Base-by-base conservation (phyloP, 345 rosid species). In the Eucalyptus curtisii region DNA sequence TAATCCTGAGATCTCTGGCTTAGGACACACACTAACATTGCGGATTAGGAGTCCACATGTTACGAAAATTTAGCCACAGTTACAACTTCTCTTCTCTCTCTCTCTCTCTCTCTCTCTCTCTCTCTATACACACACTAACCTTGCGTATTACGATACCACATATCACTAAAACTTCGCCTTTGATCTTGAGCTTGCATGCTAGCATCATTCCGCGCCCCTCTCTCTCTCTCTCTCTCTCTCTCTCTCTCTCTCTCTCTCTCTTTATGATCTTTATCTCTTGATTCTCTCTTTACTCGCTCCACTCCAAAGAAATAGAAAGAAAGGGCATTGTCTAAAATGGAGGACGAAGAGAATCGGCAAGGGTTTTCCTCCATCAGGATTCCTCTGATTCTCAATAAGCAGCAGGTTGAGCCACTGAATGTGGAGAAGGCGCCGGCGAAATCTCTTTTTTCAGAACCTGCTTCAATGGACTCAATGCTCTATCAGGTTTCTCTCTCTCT, bases 381-480 rank as follows among this genome's bases (percentile, higher is more conserved):
- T 66, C 79, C 79, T 66, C 79, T 66, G 40, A 66, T 66, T 66
- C 40, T 66, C 79, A 66, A 66, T 66, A 31, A 66, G 79, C 40
- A n/a, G 40, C 79, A n/a, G 40, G 8, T 66, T 66, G 40, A 15
- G 40, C 79, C 22, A 66, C 31, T n/a, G 40, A 31, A 66, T 66
- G 79, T 15, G 79, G 79, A 66, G 40, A 33, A 31, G 79, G 33
- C 17, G 79, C 79, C 33, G 40, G 79, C 40, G 33, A 66, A 31
- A 31, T 31, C 79, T n/a, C 95, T 88, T 91, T 91, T 92, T 94
- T 90, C 91, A 93, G 91, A 52, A 93, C 98, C 87, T 92, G 94
- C 89, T 93, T 95, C 91, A 92, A 95, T 90, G 95, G 96, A 90
- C 90, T 94, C 79, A 94, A 94, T 91, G 95, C 97, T 82, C 92